Evolutionary conservation across 192 early-diverging fungal species (phyloP).

Genomic region (Spizellomyces punctatus): DNA sequence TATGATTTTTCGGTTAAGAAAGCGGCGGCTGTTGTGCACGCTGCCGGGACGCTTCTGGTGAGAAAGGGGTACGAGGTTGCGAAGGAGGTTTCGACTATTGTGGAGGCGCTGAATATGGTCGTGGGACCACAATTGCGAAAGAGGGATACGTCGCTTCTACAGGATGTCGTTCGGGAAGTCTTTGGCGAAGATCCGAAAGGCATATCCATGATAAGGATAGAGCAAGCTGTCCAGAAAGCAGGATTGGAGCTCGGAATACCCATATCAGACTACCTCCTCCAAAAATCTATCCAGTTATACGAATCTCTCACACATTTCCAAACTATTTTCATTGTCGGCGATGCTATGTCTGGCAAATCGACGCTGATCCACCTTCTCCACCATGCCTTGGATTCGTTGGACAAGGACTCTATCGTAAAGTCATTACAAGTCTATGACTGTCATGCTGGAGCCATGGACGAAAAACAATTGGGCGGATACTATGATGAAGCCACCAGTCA

Average conservation of each 20-base stretch:
- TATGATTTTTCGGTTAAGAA: slow-evolving; percentile 1
- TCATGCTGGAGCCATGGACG: not conserved
- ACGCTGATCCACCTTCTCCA: not conserved
- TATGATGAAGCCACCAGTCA: not conserved
- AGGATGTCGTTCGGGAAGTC: not conserved
- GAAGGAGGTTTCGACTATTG: not conserved
- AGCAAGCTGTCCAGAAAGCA: not conserved
- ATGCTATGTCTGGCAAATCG: slow-evolving; percentile 26
- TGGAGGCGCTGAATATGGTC: not conserved
- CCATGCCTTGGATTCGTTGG: not conserved
- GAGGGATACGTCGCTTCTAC: not conserved
- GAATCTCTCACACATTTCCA: not conserved
- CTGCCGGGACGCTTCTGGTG: not conserved
- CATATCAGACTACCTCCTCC: slow-evolving; percentile 16
- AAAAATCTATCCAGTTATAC: slow-evolving; percentile 14
- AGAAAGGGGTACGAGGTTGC: not conserved
- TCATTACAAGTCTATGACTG: not conserved
- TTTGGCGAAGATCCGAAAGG: not conserved
- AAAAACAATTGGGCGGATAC: slow-evolving; percentile 3
- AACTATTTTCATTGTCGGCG: slow-evolving; percentile 22
- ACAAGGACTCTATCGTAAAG: not conserved
- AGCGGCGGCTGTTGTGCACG: not conserved
- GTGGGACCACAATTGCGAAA: slow-evolving; percentile 1
- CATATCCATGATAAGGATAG: not conserved
- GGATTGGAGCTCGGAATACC: not conserved